A percentile compares a stretch with the other conserved stretches of the same genome.
Conservation (phyloP, 305 asterid species). For the Fraxinus greggii region DNA sequence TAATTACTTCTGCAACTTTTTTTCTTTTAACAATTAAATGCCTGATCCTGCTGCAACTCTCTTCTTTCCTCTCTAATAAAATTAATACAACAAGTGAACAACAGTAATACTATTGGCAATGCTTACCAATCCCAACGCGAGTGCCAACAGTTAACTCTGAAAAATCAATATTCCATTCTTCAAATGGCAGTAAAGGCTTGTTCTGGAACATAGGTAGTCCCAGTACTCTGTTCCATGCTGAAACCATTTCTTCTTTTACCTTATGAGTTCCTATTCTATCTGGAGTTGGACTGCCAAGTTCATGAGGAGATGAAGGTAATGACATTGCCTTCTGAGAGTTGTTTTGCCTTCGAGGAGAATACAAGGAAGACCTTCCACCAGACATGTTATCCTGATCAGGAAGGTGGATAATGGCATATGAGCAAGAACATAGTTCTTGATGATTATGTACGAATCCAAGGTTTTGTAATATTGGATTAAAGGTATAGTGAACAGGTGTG, state of each 20-base stretch:
- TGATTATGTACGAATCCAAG: not conserved
- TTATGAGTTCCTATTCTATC: constrained; percentile 46
- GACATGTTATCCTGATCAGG: constrained; percentile 46
- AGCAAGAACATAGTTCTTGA: constrained; percentile 16
- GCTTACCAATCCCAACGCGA: constrained; percentile 95
- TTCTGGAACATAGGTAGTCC: constrained; percentile 73
- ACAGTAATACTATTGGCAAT: constrained; percentile 7
- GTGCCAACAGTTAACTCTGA: constrained; percentile 89
- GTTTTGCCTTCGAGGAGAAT: constrained; percentile 51
- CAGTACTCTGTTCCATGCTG: constrained; percentile 85
- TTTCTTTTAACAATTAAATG: not conserved
- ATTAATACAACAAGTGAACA: not conserved
- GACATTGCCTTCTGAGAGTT: constrained; percentile 84
- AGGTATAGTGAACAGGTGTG: not conserved
- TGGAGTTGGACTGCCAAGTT: constrained; percentile 62
- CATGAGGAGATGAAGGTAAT: constrained; percentile 95
- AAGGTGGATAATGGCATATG: constrained; percentile 47
- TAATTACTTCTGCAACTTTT: not conserved
- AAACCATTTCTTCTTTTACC: constrained; percentile 65
- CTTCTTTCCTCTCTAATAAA: not conserved
- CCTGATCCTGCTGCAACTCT: not conserved
- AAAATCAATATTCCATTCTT: constrained; percentile 94
- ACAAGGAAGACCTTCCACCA: constrained; percentile 47
- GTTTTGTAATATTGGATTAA: not conserved
- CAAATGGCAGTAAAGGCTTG: constrained; percentile 83